A percentile compares a stretch with the other conserved stretches of the same genome.
Evolutionary conservation across 2,329 filamentous ascomycete genomes (phyloP).

Genomic region (Hymenoscyphus scutula): DNA sequence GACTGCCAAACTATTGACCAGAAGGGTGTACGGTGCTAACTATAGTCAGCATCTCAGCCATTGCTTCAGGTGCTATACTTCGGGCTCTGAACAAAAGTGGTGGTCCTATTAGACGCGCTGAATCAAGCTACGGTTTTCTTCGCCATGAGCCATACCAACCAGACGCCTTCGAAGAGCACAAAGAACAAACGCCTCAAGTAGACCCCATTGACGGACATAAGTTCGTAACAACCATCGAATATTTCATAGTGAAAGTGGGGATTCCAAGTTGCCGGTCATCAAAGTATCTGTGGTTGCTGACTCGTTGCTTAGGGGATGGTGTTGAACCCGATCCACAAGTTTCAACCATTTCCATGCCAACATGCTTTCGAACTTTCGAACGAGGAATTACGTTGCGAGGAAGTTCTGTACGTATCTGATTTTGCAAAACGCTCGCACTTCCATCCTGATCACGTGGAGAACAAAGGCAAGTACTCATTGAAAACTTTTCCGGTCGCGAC

Average conservation of each 20-base stretch:
- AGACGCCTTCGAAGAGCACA: not conserved
- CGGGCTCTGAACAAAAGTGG: slow-evolving; percentile 11
- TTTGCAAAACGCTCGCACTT: slow-evolving; percentile 10
- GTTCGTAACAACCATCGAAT: slow-evolving; percentile 14
- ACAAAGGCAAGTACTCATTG: not conserved
- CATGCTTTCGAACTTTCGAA: slow-evolving; percentile 6
- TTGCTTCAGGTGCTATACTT: slow-evolving; percentile 7
- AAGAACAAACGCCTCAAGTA: not conserved
- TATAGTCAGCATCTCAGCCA: not conserved
- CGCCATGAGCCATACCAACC: not conserved
- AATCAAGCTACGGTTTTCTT: slow-evolving; percentile 15
- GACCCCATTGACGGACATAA: slow-evolving; percentile 9
- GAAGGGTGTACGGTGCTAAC: not conserved
- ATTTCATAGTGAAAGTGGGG: slow-evolving; percentile 13
- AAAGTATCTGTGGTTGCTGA: not conserved
- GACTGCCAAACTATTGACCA: not conserved
- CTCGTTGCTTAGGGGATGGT: not conserved
- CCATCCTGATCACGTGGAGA: not conserved
- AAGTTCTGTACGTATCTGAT: slow-evolving; percentile 13
- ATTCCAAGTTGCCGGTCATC: not conserved
- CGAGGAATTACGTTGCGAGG: slow-evolving; percentile 9
- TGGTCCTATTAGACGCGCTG: not conserved
- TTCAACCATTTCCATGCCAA: not conserved
- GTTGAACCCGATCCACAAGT: not conserved
- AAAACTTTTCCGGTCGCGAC: too few species aligned